phyloP scores from a whole-genome alignment of 805 yeast species.

The Kodamaea kakaduensis region DNA sequence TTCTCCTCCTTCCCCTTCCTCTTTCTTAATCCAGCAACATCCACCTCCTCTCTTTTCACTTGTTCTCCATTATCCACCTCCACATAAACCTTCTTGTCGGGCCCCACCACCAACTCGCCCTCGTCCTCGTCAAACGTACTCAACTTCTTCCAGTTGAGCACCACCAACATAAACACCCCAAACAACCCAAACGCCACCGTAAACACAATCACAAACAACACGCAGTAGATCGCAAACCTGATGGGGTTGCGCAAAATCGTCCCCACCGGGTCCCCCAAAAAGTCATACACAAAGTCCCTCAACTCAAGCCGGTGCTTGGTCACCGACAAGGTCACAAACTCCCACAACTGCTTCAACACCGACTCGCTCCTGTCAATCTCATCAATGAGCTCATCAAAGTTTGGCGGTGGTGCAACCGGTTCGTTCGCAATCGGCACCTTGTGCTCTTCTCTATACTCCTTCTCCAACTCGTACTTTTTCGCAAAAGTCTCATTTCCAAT shows the following conservation, averaged over 20 bases:
- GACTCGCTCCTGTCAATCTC: conserved; percentile 14
- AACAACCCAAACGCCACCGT: conserved; percentile 42
- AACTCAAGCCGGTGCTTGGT: conserved; percentile 22
- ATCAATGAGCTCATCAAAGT: conserved; percentile 33
- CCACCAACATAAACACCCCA: conserved; percentile 31
- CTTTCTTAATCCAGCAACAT: neutral
- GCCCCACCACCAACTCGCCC: neutral
- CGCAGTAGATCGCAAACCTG: conserved; percentile 47
- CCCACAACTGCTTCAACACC: conserved; percentile 12
- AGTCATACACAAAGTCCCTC: conserved; percentile 32
- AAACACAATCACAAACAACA: conserved; percentile 36
- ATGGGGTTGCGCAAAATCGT: conserved; percentile 46
- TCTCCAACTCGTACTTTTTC: conserved; percentile 52
- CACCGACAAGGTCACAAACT: conserved; percentile 18
- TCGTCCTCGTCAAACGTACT: conserved; percentile 6
- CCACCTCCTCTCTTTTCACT: neutral
- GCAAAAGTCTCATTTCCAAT: conserved; percentile 75
- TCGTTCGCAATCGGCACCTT: conserved; percentile 41
- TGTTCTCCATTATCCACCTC: conserved; percentile 5
- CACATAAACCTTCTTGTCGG: conserved; percentile 1
- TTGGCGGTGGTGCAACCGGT: conserved; percentile 43
- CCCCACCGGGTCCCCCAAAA: conserved; percentile 42
- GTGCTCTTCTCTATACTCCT: conserved; percentile 34
- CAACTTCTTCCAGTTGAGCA: conserved; percentile 14
- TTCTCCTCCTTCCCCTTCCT: neutral